Percentiles rank a stretch among this genome's conserved stretches.
These are phyloP conservation scores for Artemisia argyi DNA, from an alignment of 129 eudicot species.

Conservation along the genomic window DNA sequence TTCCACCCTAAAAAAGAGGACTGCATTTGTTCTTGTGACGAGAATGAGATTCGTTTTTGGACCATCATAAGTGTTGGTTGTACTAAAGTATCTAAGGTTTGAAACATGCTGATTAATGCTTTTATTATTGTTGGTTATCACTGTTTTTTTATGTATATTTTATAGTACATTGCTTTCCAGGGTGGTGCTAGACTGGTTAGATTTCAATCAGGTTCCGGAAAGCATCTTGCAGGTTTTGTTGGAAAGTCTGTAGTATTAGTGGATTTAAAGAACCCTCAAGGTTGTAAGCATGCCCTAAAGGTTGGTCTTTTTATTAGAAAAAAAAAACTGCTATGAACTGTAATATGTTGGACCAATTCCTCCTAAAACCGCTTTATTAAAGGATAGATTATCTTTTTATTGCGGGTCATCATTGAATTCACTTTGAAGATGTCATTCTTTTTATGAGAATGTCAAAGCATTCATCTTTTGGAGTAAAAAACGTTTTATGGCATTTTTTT, in stretches of 20 bases:
- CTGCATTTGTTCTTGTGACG: constrained; percentile 69
- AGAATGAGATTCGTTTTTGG: constrained; percentile 69
- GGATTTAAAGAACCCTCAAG: constrained; percentile 52
- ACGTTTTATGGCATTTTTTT: neutral
- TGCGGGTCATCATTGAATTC: too few relatives aligned
- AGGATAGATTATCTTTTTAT: too few relatives aligned
- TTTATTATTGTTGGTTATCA: neutral
- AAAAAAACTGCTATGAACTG: too few relatives aligned
- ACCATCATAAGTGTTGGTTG: constrained; percentile 47
- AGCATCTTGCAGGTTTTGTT: constrained; percentile 50
- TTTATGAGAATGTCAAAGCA: neutral
- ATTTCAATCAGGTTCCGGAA: constrained; percentile 58
- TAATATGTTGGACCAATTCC: too few relatives aligned
- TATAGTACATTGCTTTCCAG: constrained; percentile 31
- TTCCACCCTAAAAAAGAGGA: constrained; percentile 64
- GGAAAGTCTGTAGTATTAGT: constrained; percentile 43
- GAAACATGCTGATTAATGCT: neutral
- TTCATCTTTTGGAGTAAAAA: neutral
- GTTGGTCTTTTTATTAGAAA: constrained; percentile 21
- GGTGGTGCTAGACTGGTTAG: constrained; percentile 52
- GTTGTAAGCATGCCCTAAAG: constrained; percentile 41
- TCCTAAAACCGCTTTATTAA: too few relatives aligned
- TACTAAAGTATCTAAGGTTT: constrained; percentile 53
- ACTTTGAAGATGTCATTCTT: too few relatives aligned
- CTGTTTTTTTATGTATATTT: neutral